These are phyloP conservation scores for Microcyclospora tardicrescens DNA, from an alignment of 2,329 filamentous ascomycete genomes.

Conservation along the genomic window DNA sequence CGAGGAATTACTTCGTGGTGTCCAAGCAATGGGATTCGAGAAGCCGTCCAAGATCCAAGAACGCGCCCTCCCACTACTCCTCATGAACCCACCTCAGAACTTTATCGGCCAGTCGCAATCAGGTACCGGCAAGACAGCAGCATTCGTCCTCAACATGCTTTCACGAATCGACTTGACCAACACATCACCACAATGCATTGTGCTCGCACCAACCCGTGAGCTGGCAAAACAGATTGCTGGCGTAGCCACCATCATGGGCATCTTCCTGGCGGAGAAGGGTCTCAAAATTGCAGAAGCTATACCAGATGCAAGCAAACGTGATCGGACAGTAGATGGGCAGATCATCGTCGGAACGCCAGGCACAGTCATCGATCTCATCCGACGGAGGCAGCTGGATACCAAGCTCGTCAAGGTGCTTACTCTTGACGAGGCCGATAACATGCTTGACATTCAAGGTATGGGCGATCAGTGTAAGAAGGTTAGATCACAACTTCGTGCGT, in stretches of 20 bases:
- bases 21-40: constrained; percentile 71
- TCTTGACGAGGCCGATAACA: constrained; percentile 95
- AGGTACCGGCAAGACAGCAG: constrained; percentile 93
- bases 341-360: constrained; percentile 89
- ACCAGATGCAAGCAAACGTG: constrained; percentile 59
- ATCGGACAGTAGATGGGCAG: constrained; percentile 56
- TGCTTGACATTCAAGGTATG: constrained; percentile 90
- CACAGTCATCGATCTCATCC: constrained; percentile 78
- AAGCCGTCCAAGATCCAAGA: constrained; percentile 98
- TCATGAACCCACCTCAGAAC: constrained; percentile 75
- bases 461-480: constrained; percentile 91
- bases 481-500: constrained; percentile 59
- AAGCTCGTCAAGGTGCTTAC: constrained; percentile 68
- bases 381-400: constrained; percentile 59
- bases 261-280: constrained; percentile 53
- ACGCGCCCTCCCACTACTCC: constrained; percentile 77
- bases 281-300: constrained; percentile 71
- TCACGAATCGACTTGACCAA: constrained; percentile 66
- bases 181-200: constrained; percentile 68
- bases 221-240: constrained; percentile 86
- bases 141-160: constrained; percentile 85
- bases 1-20: constrained; percentile 58
- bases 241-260: constrained; percentile 71
- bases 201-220: constrained; percentile 85
- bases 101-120: constrained; percentile 99